phyloP scores from a whole-genome alignment of 768 basidiomycete species.

The Tylopilus subfusipes region DNA sequence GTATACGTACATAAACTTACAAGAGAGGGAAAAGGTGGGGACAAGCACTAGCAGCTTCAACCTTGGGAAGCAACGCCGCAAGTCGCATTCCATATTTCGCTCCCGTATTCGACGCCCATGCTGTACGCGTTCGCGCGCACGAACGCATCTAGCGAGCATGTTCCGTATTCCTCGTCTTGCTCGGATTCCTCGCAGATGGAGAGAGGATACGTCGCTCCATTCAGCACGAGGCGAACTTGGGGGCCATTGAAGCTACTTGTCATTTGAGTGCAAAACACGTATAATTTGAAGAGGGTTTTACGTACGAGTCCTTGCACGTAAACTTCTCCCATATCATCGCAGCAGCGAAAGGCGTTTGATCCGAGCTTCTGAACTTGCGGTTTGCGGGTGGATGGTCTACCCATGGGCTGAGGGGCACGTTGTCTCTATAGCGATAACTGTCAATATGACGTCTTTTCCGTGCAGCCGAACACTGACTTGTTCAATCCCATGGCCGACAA shows the following conservation, averaged over 20 bases:
- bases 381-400: conserved; percentile 20
- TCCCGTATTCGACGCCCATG: conserved; percentile 28
- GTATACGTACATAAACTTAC: too few species aligned
- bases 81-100: conserved; percentile 35
- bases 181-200: conserved; percentile 28
- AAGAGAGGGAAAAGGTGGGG: too few species aligned
- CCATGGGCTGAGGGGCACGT: conserved; percentile 25
- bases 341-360: conserved; percentile 40
- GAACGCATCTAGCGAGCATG: conserved; percentile 37
- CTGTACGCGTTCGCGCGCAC: conserved; percentile 27
- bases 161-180: conserved; percentile 32
- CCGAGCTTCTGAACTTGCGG: conserved; percentile 37
- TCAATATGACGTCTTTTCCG: background rate
- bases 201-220: conserved; percentile 32
- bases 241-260: too few species aligned
- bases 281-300: background rate
- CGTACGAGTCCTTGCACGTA: conserved; percentile 35
- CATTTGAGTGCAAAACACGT: background rate
- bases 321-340: conserved; percentile 45
- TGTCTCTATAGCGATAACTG: conserved; percentile 25
- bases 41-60: too few species aligned
- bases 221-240: conserved; percentile 39
- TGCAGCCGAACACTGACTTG: conserved; percentile 22
- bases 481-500: conserved; percentile 37
- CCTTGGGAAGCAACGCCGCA: conserved; percentile 31